Evolutionary conservation across 805 yeast species (phyloP), one percentile per base, ranked within the genome.

Genomic region (Wickerhamomyces bovis): DNA sequence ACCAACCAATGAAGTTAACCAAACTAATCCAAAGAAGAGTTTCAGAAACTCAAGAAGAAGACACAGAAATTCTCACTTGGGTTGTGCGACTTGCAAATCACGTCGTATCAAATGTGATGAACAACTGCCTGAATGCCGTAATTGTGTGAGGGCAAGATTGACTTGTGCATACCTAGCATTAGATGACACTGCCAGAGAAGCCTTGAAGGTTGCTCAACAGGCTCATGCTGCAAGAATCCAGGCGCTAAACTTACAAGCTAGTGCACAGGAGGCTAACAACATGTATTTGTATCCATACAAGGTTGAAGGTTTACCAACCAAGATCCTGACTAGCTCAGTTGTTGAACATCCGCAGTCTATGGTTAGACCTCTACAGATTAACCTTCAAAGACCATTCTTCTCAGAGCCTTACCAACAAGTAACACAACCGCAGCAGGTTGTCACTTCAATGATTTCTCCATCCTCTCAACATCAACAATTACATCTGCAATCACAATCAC

Each of bases 1-100:
- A 21, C 26, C 43, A 23, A 25, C 35, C 22, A 48, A 40, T 8
- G 49, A 48, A 13, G 26, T 30, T 18, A n/a, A 19, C 16, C 36
- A 49, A 10, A 41, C 19, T 8, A 15, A 38, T 18, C 25, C 43
- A 3, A 58, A 53, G 41, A 54, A 51, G 39, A 52, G 53, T 5
- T 47, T 49, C 43, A 49, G 62, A 41, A 59, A 52, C 33, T 59
- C 62, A 19, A 67, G 87, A 55, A 69, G 84, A 55, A 73, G 75
- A 49, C 89, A 83, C 62, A 69, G 82, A 48, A 83, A 83, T 65
- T 81, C 87, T 7, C 89, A 83, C 56, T 60, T 77, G 44, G 92
- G 94, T n/a, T 85, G 94, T 64, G 80, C 78, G 3, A 79, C 81
- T 19, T 81, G 87, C 62, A 80, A 81, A 55, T 68, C 71, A 42